Percentiles rank a stretch among this genome's conserved stretches.
These are phyloP conservation scores for Kodamaea nitidulidarum DNA, from an alignment of 805 yeast species.

Conservation along the genomic window DNA sequence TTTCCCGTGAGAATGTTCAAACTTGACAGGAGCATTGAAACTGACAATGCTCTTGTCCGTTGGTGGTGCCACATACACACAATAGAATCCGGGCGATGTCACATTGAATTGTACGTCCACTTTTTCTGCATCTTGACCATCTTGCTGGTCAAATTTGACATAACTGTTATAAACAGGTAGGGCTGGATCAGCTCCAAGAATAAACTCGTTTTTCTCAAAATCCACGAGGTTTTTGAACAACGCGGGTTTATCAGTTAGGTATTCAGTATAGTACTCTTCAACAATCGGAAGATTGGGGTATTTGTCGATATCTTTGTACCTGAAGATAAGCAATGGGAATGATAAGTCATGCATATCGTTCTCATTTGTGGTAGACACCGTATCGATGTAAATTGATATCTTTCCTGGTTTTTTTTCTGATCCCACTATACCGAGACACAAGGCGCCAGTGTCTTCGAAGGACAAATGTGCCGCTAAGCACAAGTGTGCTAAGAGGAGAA, in stretches of 20 bases:
- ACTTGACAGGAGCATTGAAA: slow-evolving; percentile 17
- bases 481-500: neutral
- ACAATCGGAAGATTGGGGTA: slow-evolving; percentile 18
- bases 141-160: slow-evolving; percentile 6
- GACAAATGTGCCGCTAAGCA: neutral
- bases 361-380: slow-evolving; percentile 7
- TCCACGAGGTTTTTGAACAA: slow-evolving; percentile 13
- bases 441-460: neutral
- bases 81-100: slow-evolving; percentile 22
- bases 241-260: slow-evolving; percentile 6
- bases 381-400: slow-evolving; percentile 13
- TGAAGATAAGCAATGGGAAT: slow-evolving; percentile 24
- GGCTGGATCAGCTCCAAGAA: slow-evolving; percentile 8
- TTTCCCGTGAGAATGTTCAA: slow-evolving; percentile 23
- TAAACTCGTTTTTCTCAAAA: slow-evolving; percentile 14
- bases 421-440: neutral
- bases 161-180: slow-evolving; percentile 3
- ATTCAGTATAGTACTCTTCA: slow-evolving; percentile 11
- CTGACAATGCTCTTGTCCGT: slow-evolving; percentile 9
- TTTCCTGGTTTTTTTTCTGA: slow-evolving; percentile 2
- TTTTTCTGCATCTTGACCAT: slow-evolving; percentile 5
- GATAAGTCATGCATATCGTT: slow-evolving; percentile 10
- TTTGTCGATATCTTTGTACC: slow-evolving; percentile 19
- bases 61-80: slow-evolving; percentile 29
- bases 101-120: slow-evolving; percentile 3